A percentile compares a stretch with the other conserved stretches of the same genome.
Conservation (phyloP, 371 early-diverging fungal species). For the Mortierella sp. region DNA sequence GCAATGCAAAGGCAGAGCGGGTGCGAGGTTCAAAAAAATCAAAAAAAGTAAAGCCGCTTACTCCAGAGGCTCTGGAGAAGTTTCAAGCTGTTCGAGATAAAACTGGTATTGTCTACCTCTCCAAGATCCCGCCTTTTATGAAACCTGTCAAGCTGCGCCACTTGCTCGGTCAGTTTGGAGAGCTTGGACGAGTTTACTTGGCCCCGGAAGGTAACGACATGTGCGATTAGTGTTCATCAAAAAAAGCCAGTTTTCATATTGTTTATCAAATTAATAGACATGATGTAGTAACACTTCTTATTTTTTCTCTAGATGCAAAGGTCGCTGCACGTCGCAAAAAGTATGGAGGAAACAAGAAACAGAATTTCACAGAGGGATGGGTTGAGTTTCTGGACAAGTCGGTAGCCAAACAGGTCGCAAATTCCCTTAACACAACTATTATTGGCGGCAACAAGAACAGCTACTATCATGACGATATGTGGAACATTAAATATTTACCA, state of each 20-base stretch:
- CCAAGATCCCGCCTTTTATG: constrained; percentile 94
- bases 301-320: constrained; percentile 62
- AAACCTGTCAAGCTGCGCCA: constrained; percentile 82
- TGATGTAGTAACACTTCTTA: not conserved
- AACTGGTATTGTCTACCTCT: constrained; percentile 92
- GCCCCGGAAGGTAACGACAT: constrained; percentile 80
- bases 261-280: no score
- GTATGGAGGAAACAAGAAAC: constrained; percentile 80
- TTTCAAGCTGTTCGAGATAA: constrained; percentile 79
- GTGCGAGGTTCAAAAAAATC: constrained; percentile 53
- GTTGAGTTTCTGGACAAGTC: constrained; percentile 95
- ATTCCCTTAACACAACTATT: constrained; percentile 79
- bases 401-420: constrained; percentile 85
- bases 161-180: constrained; percentile 79
- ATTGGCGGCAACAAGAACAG: constrained; percentile 90
- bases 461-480: constrained; percentile 91
- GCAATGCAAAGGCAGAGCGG: constrained; percentile 24
- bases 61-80: constrained; percentile 74
- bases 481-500: constrained; percentile 96
- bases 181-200: constrained; percentile 89
- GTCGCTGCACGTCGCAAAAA: constrained; percentile 72
- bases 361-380: constrained; percentile 96
- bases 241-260: no score
- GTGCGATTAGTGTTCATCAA: not conserved
- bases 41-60: constrained; percentile 73